Conservation (phyloP, 2,329 filamentous ascomycete species). For the Claviceps lovelessii region DNA sequence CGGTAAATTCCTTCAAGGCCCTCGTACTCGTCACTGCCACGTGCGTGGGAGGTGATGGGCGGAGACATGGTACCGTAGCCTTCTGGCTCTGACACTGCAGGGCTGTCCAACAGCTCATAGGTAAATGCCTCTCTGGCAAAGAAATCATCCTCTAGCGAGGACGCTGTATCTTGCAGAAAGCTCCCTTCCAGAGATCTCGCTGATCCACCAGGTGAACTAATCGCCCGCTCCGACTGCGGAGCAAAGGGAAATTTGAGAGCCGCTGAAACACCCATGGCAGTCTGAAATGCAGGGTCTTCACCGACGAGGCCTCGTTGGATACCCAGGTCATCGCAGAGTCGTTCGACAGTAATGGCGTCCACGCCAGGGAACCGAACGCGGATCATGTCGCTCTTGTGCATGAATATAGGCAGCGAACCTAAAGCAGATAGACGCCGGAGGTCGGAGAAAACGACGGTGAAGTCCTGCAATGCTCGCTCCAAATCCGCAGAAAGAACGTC, state of each 20-base stretch:
- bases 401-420: conserved; percentile 69
- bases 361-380: conserved; percentile 85
- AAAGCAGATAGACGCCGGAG: conserved; percentile 61
- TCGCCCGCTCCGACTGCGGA: conserved; percentile 31
- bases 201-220: conserved; percentile 35
- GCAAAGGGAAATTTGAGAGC: conserved; percentile 81
- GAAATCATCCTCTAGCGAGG: conserved; percentile 20
- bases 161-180: conserved; percentile 23
- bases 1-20: conserved; percentile 43
- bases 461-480: conserved; percentile 68
- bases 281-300: conserved; percentile 63
- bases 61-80: conserved; percentile 39
- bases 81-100: conserved; percentile 33
- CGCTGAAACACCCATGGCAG: conserved; percentile 51
- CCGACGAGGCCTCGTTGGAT: conserved; percentile 63
- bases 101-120: conserved; percentile 29
- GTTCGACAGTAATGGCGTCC: conserved; percentile 67
- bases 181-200: conserved; percentile 29
- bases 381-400: conserved; percentile 53
- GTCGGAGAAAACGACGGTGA: conserved; percentile 66
- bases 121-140: conserved; percentile 26
- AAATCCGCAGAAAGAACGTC: conserved; percentile 81
- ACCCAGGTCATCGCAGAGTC: conserved; percentile 75
- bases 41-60: conserved; percentile 28
- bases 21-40: conserved; percentile 35